These are phyloP conservation scores for Erodium texanum DNA, from an alignment of 441 rosid species.

Conservation along the genomic window DNA sequence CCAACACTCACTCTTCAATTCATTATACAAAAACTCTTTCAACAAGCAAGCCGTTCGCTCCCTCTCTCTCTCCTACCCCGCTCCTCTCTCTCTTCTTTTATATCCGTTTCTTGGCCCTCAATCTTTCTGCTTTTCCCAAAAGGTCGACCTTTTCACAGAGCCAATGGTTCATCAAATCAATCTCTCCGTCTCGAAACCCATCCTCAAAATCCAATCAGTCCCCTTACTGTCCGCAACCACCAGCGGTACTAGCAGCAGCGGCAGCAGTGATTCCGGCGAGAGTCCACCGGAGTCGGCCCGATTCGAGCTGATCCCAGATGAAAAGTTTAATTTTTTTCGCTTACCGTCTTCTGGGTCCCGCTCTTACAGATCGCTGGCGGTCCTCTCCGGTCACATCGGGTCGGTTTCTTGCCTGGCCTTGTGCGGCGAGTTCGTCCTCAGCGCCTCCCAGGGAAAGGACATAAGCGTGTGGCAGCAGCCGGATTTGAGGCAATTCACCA, in stretches of 20 bases:
- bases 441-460: constrained; percentile 1
- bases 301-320: constrained; percentile 1
- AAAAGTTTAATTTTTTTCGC: neutral
- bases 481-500: neutral
- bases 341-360: neutral
- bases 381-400: neutral
- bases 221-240: neutral
- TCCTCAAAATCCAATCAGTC: neutral
- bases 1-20: neutral
- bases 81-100: neutral
- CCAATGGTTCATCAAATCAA: neutral
- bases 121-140: neutral
- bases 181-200: neutral
- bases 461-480: neutral
- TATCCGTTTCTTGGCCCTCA: neutral
- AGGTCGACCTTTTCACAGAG: neutral
- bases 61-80: neutral
- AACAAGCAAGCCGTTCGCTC: neutral
- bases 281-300: neutral
- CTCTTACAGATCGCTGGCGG: neutral
- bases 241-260: neutral
- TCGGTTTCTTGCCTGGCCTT: neutral
- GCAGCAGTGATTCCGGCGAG: neutral
- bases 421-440: constrained; percentile 3
- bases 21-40: neutral